Evolutionary conservation across 169 alveolate genomes (phyloP), one percentile per base, ranked within the genome.

Genomic region (Plasmodium inui): DNA sequence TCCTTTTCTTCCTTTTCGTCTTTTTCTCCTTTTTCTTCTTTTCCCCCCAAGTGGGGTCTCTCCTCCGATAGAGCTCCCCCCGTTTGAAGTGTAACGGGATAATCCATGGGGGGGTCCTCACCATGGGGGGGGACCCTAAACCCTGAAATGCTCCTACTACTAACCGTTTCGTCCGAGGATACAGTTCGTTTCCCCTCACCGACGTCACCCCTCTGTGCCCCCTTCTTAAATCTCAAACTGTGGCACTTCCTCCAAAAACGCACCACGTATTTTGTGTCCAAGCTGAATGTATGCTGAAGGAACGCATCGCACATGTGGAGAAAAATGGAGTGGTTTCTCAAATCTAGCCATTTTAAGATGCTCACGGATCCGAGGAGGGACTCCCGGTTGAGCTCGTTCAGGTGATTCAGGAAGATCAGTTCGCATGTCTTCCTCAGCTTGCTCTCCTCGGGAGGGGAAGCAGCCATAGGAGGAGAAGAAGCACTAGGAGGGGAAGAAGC

Each of bases 241-340:
- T 89, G 94, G 10, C 94, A 89, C 32, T 80, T 89, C 46, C 94
- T 34, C 41, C 81, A 89, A 61, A 89, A 72, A 14, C 94, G 84
- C 0, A 89, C 89, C 9, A 89, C 71, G 71, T 78, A 28, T 41
- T 79, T 89, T 0, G 83, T 22, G 8, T 89, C 83, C 19, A 34
- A 72, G 14, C 3, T 8, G 5, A 46, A 32, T 17, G 82, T 46
- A 79, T 79, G 39, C 37, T 89, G 67, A 1, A 79, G 34, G 34
- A 89, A 79, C 14, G 82, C 82, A 61, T 89, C 90, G 46, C 94
- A 89, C n/a, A 89, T 79, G 71, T 89, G 94, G 19, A 44, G 39
- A 79, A 78, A 89, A 39, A 89, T n/a, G 44, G 72, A 89, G 12
- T 19, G 4, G 17, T 55, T 85, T 19, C 82, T 79, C 32, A 89